Evolutionary conservation across 2,329 filamentous ascomycete genomes (phyloP).

Genomic region (Fusarium sp.): DNA sequence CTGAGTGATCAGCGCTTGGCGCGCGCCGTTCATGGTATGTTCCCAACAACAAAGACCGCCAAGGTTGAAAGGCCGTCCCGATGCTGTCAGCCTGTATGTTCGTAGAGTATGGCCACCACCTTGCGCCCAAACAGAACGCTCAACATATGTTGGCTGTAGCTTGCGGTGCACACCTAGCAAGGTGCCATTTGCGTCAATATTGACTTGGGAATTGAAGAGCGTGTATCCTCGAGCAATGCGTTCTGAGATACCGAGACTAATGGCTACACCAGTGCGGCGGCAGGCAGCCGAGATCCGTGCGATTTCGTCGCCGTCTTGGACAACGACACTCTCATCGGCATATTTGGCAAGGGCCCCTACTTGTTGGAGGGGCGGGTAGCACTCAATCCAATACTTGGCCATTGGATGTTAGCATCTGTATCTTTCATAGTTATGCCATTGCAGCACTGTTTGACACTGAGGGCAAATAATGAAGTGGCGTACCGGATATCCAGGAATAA

Average conservation of each 20-base stretch:
- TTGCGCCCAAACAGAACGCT: not conserved
- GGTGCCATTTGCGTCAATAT: accelerated
- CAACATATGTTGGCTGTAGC: not conserved
- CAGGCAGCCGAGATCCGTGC: not conserved
- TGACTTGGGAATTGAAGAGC: not conserved
- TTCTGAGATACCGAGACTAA: not conserved
- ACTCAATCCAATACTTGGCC: not conserved
- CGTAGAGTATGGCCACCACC: not conserved
- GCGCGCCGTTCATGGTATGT: not conserved
- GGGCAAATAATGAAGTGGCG: accelerated
- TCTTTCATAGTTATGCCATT: not conserved
- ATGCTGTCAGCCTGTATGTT: not conserved
- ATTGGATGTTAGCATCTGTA: no score
- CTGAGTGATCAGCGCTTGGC: not conserved
- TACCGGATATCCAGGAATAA: not conserved
- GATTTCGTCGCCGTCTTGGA: not conserved
- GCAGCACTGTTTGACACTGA: not conserved
- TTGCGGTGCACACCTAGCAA: not conserved
- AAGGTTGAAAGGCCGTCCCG: not conserved
- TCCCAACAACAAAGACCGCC: not conserved
- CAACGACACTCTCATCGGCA: not conserved
- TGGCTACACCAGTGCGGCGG: not conserved
- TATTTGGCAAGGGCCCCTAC: not conserved
- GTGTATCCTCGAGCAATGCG: not conserved
- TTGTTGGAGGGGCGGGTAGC: not conserved